phyloP scores from a whole-genome alignment of 176 grass and related monocot species.

The Carex pumila region DNA sequence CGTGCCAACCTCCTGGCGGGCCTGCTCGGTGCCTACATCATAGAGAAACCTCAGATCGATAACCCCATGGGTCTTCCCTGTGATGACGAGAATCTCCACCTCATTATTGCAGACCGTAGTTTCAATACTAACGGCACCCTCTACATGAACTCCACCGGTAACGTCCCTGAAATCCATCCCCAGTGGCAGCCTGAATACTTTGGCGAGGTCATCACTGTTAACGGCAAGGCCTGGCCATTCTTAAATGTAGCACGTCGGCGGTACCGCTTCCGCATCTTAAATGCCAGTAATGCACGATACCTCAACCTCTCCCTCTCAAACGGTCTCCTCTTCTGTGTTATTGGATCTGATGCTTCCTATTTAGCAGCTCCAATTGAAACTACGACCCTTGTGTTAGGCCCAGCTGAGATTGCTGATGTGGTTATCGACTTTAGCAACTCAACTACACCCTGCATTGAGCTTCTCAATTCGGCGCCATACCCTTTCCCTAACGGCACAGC shows the following conservation, averaged over 20 bases:
- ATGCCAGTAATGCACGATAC: constrained; percentile 23
- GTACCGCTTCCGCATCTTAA: constrained; percentile 27
- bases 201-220: constrained; percentile 18
- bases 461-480: constrained; percentile 13
- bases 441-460: background rate
- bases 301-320: constrained; percentile 23
- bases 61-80: constrained; percentile 7
- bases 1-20: constrained; percentile 26
- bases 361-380: constrained; percentile 9
- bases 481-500: background rate
- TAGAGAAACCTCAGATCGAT: constrained; percentile 20
- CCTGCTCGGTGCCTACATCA: constrained; percentile 23
- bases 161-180: constrained; percentile 6
- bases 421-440: constrained; percentile 17
- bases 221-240: constrained; percentile 27
- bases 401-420: constrained; percentile 21
- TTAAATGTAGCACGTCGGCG: background rate
- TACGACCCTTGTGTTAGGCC: background rate
- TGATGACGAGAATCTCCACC: background rate
- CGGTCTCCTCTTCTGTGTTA: constrained; percentile 1
- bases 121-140: constrained; percentile 23
- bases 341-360: constrained; percentile 26
- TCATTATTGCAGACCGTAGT: constrained; percentile 21
- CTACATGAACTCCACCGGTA: constrained; percentile 27
- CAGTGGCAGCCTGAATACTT: constrained; percentile 34